Conservation (phyloP, 192 early-diverging fungal genomes). For the Podila verticillata region DNA sequence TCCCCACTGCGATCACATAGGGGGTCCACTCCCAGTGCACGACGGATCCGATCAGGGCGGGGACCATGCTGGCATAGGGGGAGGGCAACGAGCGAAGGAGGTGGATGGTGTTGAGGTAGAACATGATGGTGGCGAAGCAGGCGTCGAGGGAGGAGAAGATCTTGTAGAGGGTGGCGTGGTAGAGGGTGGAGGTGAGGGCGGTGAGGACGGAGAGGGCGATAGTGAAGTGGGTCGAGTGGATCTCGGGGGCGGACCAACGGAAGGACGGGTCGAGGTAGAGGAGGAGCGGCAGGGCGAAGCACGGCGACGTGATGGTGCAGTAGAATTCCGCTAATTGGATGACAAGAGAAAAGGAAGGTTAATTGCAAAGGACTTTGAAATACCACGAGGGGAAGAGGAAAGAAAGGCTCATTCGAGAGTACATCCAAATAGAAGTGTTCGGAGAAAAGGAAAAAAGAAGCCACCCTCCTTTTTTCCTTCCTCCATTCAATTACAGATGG, state of each 20-base stretch:
- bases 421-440: no score
- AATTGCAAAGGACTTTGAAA: no score
- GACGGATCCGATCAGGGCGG: conserved; percentile 20
- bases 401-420: no score
- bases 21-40: conserved; percentile 37
- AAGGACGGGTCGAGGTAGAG: conserved; percentile 46
- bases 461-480: no score
- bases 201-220: conserved; percentile 49
- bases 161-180: conserved; percentile 60
- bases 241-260: conserved; percentile 42
- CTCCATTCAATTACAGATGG: no score
- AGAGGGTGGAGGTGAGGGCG: conserved; percentile 49
- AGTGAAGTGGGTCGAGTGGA: conserved; percentile 45
- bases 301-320: conserved; percentile 60
- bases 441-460: no score
- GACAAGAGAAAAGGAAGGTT: neutral
- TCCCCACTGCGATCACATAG: conserved; percentile 16
- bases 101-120: conserved; percentile 49
- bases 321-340: conserved; percentile 56
- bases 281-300: conserved; percentile 59
- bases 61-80: conserved; percentile 27
- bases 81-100: conserved; percentile 28
- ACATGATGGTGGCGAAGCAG: conserved; percentile 52
- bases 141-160: conserved; percentile 56
- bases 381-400: neutral